Conservation (phyloP, 148 eudicot species). For the Camellia granthamiana region DNA sequence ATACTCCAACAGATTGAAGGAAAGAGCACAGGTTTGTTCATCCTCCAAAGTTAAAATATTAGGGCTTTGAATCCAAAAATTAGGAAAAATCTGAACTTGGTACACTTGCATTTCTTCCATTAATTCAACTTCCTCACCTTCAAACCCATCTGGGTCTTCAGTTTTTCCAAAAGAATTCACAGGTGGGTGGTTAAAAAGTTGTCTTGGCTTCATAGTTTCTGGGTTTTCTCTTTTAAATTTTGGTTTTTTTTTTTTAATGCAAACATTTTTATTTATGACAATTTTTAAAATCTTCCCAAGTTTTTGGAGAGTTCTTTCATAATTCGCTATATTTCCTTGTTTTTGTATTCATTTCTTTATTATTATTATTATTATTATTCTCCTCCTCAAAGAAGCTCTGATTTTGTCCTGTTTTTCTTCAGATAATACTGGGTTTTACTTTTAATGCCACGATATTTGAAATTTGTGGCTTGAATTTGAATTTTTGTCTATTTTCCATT, state of each 20-base stretch:
- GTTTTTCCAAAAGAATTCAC: not conserved
- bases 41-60: too few species aligned
- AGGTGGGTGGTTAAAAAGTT: not conserved
- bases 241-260: not conserved
- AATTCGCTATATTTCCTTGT: not conserved
- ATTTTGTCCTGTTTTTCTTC: not conserved
- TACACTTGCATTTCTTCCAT: constrained; percentile 14
- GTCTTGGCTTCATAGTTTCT: not conserved
- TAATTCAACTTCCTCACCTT: constrained; percentile 8
- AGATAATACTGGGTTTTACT: not conserved
- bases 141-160: constrained; percentile 7
- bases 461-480: not conserved
- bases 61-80: too few species aligned
- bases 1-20: too few species aligned
- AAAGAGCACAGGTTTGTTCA: too few species aligned
- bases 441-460: not conserved
- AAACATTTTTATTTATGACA: not conserved
- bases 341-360: not conserved
- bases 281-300: not conserved
- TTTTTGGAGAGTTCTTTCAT: not conserved
- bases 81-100: too few species aligned
- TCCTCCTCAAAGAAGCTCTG: not conserved
- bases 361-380: not conserved
- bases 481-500: not conserved
- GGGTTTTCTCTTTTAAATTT: not conserved